A percentile compares a stretch with the other conserved stretches of the same genome.
Evolutionary conservation across 2,329 filamentous ascomycete species (phyloP).

Genomic region (Paramyrothecium sp.): DNA sequence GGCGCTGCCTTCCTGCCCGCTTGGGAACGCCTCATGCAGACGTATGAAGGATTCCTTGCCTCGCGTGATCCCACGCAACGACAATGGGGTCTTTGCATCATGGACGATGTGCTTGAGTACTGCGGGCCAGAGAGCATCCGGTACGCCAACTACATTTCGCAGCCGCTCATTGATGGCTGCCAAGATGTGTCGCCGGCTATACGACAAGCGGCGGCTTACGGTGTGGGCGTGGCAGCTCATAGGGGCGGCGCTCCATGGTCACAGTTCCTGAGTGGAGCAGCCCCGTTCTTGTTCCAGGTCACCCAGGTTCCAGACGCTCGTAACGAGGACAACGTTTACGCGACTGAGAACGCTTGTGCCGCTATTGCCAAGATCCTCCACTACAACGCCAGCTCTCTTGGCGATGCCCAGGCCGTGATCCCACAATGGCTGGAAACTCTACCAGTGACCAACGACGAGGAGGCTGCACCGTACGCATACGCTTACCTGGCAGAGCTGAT

Average conservation of each 20-base stretch:
- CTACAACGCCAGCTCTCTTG: slow-evolving; percentile 77
- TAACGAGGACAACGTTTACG: slow-evolving; percentile 91
- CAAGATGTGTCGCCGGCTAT: slow-evolving; percentile 85
- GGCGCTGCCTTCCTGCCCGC: slow-evolving; percentile 78
- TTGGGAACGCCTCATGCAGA: slow-evolving; percentile 83
- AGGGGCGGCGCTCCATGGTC: slow-evolving; percentile 86
- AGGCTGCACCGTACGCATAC: slow-evolving; percentile 95
- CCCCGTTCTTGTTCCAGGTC: slow-evolving; percentile 82
- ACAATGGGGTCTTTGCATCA: slow-evolving; percentile 98
- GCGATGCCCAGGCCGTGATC: slow-evolving; percentile 72
- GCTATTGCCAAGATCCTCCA: slow-evolving; percentile 96
- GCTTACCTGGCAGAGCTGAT: slow-evolving; percentile 89
- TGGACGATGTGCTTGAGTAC: slow-evolving; percentile 97
- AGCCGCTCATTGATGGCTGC: slow-evolving; percentile 84
- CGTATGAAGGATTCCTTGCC: slow-evolving; percentile 81
- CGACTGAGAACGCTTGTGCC: slow-evolving; percentile 95
- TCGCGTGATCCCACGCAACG: slow-evolving; percentile 85
- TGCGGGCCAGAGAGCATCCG: slow-evolving; percentile 85
- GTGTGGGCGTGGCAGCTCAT: slow-evolving; percentile 92
- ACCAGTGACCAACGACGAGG: slow-evolving; percentile 91
- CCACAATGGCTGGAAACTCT: slow-evolving; percentile 88
- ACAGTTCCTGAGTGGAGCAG: slow-evolving; percentile 76
- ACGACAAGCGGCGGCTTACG: slow-evolving; percentile 92
- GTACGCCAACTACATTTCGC: slow-evolving; percentile 82
- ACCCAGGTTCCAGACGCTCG: slow-evolving; percentile 79